Base-by-base conservation (phyloP, 176 grass and related monocot genomes). In the Carex littledalei region DNA sequence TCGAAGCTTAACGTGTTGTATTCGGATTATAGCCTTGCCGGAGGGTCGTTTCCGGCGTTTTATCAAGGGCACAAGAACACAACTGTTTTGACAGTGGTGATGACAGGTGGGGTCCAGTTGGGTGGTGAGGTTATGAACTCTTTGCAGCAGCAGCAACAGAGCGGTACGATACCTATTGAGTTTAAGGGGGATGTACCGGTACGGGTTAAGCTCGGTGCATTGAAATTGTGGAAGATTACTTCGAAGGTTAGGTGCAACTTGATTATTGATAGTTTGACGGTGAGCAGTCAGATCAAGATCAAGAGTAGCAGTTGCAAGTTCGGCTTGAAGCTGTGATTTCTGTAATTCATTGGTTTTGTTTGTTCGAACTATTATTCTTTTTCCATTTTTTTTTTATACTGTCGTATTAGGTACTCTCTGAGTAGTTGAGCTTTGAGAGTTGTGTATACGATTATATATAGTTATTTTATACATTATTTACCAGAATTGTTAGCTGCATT, bases 271-370 rank as follows among this genome's bases (percentile, higher is more conserved):
- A 97, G 94, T 76, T 84, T 97, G 85, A 90, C 84, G 8, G 88
- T 85, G 6, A 81, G 67, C 53, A 92, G 63, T 39, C 94, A 88
- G 83, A 92, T 97, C 90, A 92, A 90, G 87, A 94, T 97, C 87
- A 97, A 92, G 94, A 85, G 78, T 86, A 97, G 92, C 85, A 94
- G 83, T 89, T 97, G 94, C 90, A 97, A 97, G 82, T 97, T 97
- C 72, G 31, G 92, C 14, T 32, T 97, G 8, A 90, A 92, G 89
- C 85, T 92, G 24, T 94, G 90, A 94, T 78, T 32, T 31, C 35
- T 55, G 16, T 63, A 13, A 80, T 79, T 79, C 45, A 32, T 80
- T n/a, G 1, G 18, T 72, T 37, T 45, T 87, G 6, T 58, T 88
- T 77, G 4, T 47, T 69, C 8, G 16, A 6, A 26, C 84, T 53